Conservation (phyloP, 192 early-diverging fungal genomes). For the Lobosporangium transversale region DNA sequence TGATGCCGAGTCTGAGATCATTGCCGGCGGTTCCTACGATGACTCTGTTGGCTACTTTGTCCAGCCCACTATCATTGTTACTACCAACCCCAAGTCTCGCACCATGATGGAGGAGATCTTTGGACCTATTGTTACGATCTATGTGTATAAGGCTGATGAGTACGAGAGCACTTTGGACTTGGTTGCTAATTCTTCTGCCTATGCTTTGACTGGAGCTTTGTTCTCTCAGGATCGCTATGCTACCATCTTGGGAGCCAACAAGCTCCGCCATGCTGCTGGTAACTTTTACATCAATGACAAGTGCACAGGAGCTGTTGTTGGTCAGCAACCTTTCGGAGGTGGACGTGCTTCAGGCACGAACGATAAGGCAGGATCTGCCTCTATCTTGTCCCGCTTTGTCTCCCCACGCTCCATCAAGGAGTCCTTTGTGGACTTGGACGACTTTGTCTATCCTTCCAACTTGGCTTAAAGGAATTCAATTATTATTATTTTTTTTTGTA, state of each 20-base stretch:
- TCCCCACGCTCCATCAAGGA: constrained; percentile 97
- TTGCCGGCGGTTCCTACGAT: constrained; percentile 91
- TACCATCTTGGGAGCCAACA: constrained; percentile 74
- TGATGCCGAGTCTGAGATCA: constrained; percentile 78
- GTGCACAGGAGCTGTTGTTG: constrained; percentile 96
- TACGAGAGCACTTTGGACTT: constrained; percentile 80
- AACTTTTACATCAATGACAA: constrained; percentile 99
- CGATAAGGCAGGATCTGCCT: constrained; percentile 95
- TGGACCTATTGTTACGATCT: constrained; percentile 94
- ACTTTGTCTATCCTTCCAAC: constrained; percentile 93
- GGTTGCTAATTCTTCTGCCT: constrained; percentile 80
- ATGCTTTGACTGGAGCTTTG: constrained; percentile 91
- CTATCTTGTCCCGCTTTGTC: constrained; percentile 85
- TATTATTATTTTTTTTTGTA: too few species aligned
- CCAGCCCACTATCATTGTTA: constrained; percentile 90
- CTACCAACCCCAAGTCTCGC: constrained; percentile 82
- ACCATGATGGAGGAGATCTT: constrained; percentile 98
- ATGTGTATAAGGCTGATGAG: constrained; percentile 80
- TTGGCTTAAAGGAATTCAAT: constrained; percentile 54
- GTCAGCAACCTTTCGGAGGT: constrained; percentile 98
- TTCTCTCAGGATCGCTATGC: constrained; percentile 91
- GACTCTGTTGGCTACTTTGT: constrained; percentile 90
- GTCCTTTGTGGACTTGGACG: constrained; percentile 84
- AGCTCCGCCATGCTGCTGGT: constrained; percentile 88
- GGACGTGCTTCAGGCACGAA: constrained; percentile 95